Evolutionary conservation across 345 rosid species (phyloP).

Genomic region (Luvunga scandens): DNA sequence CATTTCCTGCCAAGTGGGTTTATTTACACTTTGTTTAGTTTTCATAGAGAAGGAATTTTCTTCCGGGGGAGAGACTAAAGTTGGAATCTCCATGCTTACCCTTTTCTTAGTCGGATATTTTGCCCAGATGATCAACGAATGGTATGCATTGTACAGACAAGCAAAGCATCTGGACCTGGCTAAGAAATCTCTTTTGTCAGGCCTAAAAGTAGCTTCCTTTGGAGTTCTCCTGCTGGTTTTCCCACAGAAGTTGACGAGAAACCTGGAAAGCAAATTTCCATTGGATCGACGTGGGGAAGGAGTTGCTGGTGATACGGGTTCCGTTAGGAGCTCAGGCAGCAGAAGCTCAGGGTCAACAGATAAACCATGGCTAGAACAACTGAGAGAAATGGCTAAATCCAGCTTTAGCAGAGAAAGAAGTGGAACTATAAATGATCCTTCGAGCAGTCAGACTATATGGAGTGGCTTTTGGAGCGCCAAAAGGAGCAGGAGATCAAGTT

Average conservation of each 20-base stretch:
- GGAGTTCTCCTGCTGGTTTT: constrained; percentile 55
- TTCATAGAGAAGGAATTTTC: constrained; percentile 44
- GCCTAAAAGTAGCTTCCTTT: constrained; percentile 57
- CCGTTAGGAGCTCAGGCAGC: constrained; percentile 47
- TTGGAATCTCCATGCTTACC: constrained; percentile 64
- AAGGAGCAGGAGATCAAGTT: constrained; percentile 56
- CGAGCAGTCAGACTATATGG: constrained; percentile 65
- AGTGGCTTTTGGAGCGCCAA: constrained; percentile 64
- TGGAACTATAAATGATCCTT: constrained; percentile 60
- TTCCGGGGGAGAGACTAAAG: constrained; percentile 32
- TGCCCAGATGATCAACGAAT: constrained; percentile 57
- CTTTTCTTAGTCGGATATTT: constrained; percentile 69
- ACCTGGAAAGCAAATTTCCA: constrained; percentile 45
- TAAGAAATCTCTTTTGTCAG: constrained; percentile 44
- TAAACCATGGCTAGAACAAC: constrained; percentile 69
- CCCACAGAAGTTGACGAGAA: constrained; percentile 47
- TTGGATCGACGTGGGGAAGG: constrained; percentile 19
- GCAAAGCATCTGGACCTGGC: constrained; percentile 53
- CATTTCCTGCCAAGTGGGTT: constrained; percentile 54
- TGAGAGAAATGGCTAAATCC: constrained; percentile 74
- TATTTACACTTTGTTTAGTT: constrained; percentile 50
- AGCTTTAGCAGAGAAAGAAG: constrained; percentile 67
- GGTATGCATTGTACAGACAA: constrained; percentile 72
- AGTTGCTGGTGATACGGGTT: constrained; percentile 33
- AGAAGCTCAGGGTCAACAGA: constrained; percentile 61